Evolutionary conservation across 306 rosid genomes (phyloP).

Genomic region (Abrus precatorius): DNA sequence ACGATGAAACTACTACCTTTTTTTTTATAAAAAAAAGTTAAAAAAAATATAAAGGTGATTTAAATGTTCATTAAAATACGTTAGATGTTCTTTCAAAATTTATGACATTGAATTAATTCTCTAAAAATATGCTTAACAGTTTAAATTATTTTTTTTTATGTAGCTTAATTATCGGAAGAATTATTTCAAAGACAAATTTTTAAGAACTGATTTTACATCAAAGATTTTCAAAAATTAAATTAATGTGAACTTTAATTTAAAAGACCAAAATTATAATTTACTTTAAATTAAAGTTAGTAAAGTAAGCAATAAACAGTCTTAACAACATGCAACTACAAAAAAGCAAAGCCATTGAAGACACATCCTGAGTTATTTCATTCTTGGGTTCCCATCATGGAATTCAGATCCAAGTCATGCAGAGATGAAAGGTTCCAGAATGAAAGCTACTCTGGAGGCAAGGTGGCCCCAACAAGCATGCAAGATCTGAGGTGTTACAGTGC

Average conservation of each 20-base stretch:
- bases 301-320: neutral
- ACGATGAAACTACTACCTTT: neutral
- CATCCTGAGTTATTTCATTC: neutral
- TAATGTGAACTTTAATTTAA: neutral
- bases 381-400: slow-evolving; percentile 62
- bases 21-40: too few relatives aligned
- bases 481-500: slow-evolving; percentile 83
- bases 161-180: neutral
- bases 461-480: slow-evolving; percentile 69
- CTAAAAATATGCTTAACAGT: too few relatives aligned
- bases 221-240: neutral
- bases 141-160: neutral
- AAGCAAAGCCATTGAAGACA: slow-evolving; percentile 33
- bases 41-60: too few relatives aligned
- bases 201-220: neutral
- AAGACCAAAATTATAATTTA: neutral
- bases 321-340: slow-evolving; percentile 23
- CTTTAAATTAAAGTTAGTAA: neutral
- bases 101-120: too few relatives aligned
- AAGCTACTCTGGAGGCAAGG: slow-evolving; percentile 58
- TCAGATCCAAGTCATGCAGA: slow-evolving; percentile 86
- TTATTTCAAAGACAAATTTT: neutral
- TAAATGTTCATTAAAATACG: too few relatives aligned
- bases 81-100: neutral
- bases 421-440: slow-evolving; percentile 70